Percentiles rank a stretch among this genome's conserved stretches.
Conservation (phyloP, 371 early-diverging fungal species). For the Vairimorpha necatrix region DNA sequence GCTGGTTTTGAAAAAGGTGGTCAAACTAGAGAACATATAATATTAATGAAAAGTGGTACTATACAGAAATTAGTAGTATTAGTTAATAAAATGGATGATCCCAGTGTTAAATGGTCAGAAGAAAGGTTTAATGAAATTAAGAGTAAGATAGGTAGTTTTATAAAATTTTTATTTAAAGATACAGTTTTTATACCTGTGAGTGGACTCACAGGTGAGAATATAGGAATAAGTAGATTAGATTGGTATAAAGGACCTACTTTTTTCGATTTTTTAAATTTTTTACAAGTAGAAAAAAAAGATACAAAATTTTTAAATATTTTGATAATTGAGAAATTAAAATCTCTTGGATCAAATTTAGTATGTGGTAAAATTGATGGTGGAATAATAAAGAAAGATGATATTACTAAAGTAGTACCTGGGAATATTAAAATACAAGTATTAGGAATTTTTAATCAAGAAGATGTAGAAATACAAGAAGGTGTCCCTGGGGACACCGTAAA, state of each 20-base stretch:
- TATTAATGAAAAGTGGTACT: conserved; percentile 70
- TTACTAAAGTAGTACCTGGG: conserved; percentile 48
- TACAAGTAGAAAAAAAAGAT: conserved; percentile 36
- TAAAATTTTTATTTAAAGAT: conserved; percentile 40
- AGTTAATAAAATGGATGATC: conserved; percentile 65
- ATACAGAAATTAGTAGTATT: conserved; percentile 56
- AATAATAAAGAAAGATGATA: conserved; percentile 22
- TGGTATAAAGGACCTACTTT: conserved; percentile 63
- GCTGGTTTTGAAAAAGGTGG: conserved; percentile 92
- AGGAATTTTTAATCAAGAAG: conserved; percentile 58
- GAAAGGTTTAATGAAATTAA: conserved; percentile 56
- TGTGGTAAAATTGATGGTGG: conserved; percentile 56
- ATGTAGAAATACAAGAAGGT: conserved; percentile 60
- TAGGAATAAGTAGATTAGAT: conserved; percentile 24
- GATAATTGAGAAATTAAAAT: conserved; percentile 57
- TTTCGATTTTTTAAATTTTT: conserved; percentile 54
- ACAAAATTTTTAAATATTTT: conserved; percentile 22
- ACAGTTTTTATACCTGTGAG: conserved; percentile 62
- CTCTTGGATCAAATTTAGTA: conserved; percentile 37
- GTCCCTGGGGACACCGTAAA: conserved; percentile 59
- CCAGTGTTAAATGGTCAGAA: conserved; percentile 54
- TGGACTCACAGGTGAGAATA: conserved; percentile 61
- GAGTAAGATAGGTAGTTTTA: conserved; percentile 39
- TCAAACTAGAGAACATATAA: conserved; percentile 98
- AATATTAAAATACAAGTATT: conserved; percentile 35